Evolutionary conservation across 306 rosid genomes (phyloP), one percentile per base, ranked within the genome.

Genomic region (Ochetophila trinervis): DNA sequence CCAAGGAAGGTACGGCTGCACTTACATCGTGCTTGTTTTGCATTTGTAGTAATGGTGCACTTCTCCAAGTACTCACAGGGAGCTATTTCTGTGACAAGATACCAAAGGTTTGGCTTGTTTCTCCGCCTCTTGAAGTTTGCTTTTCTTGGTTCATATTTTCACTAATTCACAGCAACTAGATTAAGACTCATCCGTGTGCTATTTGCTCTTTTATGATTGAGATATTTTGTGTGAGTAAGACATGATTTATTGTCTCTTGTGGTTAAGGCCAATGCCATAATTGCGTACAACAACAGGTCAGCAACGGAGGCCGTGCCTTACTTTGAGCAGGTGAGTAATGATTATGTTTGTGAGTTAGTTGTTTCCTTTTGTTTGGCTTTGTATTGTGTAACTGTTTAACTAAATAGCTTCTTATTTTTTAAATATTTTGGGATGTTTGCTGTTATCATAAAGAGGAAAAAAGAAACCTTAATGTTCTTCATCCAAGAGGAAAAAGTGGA

Each of bases 301-400:
- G 99, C 96, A 36, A 84, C 97, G 6, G 94, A 90, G 80, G 99
- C 99, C 17, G 97, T 93, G 66, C 99, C 99, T 55, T 88, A 86
- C 91, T 90, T 93, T 79, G 99, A 86, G 87, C 99, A 84, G 98
- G 98, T 93, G 72, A 73, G n/a, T 54, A 34, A 30, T 61, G 8
- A 35, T 37, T 54, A 20, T 17, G 32, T 49, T 21, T 21, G 13
- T 23, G 16, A 19, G 44, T 42, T 69, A 36, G 35, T 40, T 54
- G 66, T 21, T 60, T 48, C 65, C 35, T 62, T 53, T 1, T 40
- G 15, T 12, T 9, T 40, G 45, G 10, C 1, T 40, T 40, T 40
- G 45, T 40, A 40, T 40, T 9, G 12, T 40, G 11, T 40, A 40
- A 8, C 12, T 40, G 11, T 40, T 40, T 40, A 40, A 40, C 45